Evolutionary conservation across 768 basidiomycete species (phyloP), one percentile per base, ranked within the genome.

Genomic region (Suillus occidentalis): DNA sequence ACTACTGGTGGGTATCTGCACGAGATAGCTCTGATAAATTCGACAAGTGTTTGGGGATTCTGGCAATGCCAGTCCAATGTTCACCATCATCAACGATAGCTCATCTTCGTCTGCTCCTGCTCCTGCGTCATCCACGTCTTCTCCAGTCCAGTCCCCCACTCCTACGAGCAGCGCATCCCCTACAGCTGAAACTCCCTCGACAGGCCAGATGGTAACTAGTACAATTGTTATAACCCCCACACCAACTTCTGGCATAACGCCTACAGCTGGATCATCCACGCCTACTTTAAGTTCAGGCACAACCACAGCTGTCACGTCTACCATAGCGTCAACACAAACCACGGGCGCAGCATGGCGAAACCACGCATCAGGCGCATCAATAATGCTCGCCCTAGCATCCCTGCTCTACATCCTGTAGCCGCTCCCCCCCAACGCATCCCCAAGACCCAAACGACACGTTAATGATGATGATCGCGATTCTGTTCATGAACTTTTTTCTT

Each of bases 21-120:
- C 20, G 28, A 65, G 28, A 4, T 31, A 71, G 5, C 52, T 20
- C 18, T 58, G 20, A 42, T 36, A 5, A 10, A 47, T 34, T 61
- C 39, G 10, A 6, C 12, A 53, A 79, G 78, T 80, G 55, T 75
- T 80, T 7, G 79, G 79, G 9, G 80, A 80, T 64, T 82, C 81
- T 50, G 79, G 79, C 47, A 80, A 80, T 45, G 74, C 79, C 9
- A 80, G 79, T 58, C 80, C 77, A 18, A 28, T 74, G 57, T 81
- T 80, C 45, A 79, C 79, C 63, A 80, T 80, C 49, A 75, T 84
- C 68, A 84, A 97, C 43, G 93, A 93, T 68, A 73, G 76, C 34
- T 79, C 61, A 22, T 39, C 68, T 57, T 87, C 86, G 16, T 77
- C 77, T 1, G 78, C 77, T 28, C 31, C 31, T 31, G 31, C 31